Conservation (phyloP, 2,329 filamentous ascomycete genomes). For the Aspergillus ibericus region DNA sequence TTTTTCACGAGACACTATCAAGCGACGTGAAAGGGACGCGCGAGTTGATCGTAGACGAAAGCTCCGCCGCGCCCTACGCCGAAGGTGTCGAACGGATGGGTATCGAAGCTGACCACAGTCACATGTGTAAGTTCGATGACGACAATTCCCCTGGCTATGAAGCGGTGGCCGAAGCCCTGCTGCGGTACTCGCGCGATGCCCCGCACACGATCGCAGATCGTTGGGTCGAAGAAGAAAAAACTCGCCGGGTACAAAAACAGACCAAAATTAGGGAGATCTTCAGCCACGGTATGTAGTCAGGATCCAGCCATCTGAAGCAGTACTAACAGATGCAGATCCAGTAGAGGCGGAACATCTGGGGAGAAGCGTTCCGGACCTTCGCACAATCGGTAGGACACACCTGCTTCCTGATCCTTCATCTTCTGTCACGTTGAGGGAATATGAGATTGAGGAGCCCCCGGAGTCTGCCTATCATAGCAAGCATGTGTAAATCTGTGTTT, state of each 20-base stretch:
- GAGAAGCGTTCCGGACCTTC: constrained; percentile 29
- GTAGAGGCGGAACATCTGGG: constrained; percentile 14
- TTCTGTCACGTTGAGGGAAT: constrained; percentile 33
- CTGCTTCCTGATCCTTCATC: constrained; percentile 32
- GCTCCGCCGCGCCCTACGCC: constrained; percentile 67
- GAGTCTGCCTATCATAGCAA: constrained; percentile 11
- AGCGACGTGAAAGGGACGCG: constrained; percentile 67
- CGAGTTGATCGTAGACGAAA: constrained; percentile 66
- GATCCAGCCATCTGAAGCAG: background rate
- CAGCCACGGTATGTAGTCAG: constrained; percentile 28
- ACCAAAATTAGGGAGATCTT: constrained; percentile 41
- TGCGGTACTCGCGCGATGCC: constrained; percentile 52
- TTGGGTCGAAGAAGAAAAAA: constrained; percentile 60
- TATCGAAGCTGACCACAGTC: constrained; percentile 70
- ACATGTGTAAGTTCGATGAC: constrained; percentile 71
- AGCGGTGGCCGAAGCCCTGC: constrained; percentile 50
- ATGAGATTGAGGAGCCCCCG: constrained; percentile 41
- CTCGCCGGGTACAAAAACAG: constrained; percentile 36
- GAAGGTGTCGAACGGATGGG: constrained; percentile 71
- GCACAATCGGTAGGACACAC: constrained; percentile 34
- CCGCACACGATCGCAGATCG: constrained; percentile 55
- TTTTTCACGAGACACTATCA: constrained; percentile 73
- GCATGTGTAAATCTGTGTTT: constrained; percentile 13
- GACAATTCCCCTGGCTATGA: constrained; percentile 66
- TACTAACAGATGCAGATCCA: constrained; percentile 10